Evolutionary conservation across 352 stramenopile genomes (phyloP).

Genomic region (Phytophthora uliginosa): DNA sequence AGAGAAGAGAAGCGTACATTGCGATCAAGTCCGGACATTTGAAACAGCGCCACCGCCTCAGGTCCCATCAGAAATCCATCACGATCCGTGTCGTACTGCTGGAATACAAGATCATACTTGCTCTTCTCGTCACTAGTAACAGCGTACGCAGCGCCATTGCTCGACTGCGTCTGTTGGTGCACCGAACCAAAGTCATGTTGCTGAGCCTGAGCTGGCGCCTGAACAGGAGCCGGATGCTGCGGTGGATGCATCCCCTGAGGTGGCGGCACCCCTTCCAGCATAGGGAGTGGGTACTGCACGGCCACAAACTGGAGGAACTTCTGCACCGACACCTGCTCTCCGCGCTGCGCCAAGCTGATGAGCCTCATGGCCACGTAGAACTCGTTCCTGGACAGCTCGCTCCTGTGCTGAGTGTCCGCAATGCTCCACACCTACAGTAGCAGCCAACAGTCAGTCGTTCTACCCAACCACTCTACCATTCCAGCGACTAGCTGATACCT

Average conservation of each 20-base stretch:
- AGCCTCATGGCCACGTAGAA: constrained; percentile 91
- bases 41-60: constrained; percentile 94
- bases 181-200: constrained; percentile 25
- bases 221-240: background rate
- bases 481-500: constrained; percentile 26
- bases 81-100: constrained; percentile 90
- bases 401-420: constrained; percentile 73
- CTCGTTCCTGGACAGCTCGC: constrained; percentile 80
- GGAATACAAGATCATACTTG: constrained; percentile 94
- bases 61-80: constrained; percentile 93
- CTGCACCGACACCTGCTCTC: constrained; percentile 70
- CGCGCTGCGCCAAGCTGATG: constrained; percentile 86
- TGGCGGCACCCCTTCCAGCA: constrained; percentile 72
- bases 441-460: constrained; percentile 1
- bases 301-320: constrained; percentile 76
- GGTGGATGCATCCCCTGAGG: constrained; percentile 30
- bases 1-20: constrained; percentile 51
- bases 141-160: constrained; percentile 60
- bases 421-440: constrained; percentile 80
- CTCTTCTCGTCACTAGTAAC: constrained; percentile 91
- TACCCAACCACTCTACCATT: constrained; percentile 29
- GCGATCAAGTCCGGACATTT: constrained; percentile 94
- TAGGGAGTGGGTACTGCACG: constrained; percentile 65
- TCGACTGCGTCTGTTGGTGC: constrained; percentile 17
- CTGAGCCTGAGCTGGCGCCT: constrained; percentile 2